Evolutionary conservation across 2,329 filamentous ascomycete species (phyloP), one percentile per base, ranked within the genome.

Genomic region (Fusarium ambrosium): DNA sequence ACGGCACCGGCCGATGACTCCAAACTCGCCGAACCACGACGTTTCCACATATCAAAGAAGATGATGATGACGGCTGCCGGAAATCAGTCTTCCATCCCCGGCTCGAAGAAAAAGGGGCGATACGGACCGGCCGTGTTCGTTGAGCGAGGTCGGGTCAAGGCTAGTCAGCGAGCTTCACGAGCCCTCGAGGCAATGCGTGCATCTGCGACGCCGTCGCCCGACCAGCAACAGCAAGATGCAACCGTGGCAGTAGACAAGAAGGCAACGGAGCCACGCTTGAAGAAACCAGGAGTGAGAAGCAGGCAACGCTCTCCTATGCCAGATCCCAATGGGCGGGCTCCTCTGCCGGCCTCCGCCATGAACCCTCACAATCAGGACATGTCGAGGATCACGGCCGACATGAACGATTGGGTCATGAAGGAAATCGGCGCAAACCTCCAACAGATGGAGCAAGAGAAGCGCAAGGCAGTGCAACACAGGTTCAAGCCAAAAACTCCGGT

Each of bases 321-420:
- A 5, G 74, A 77, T 2, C 56, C 74, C 16, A 62, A 69, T 32
- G 62, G 64, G 13, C 78, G 76, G 13, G 64, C 73, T 9, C 81
- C 81, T 10, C 77, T 85, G 14, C 81, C 84, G 13, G 64, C 73
- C 39, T 81, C 84, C 16, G 55, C 84, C 61, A 75, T 76, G 79
- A 78, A 79, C 24, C 81, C 79, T 3, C 82, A 84, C 67, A 80
- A 77, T 37, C 80, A 85, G 69, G 85, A 89, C 51, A 86, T 88
- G 83, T 85, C 87, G 45, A 84, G 85, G 71, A 84, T 90, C 39
- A 83, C 87, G 2, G 85, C 85, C 7, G 87, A 89, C 37, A 90
- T 91, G 89, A 86, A 90, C 77, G 83, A 85, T 36, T 92, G 89
- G 83, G 89, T 90, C 1, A 82, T 92, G 72, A 84, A 87, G 74